Percentiles rank a stretch among this genome's conserved stretches.
These are phyloP conservation scores for Pseudogymnoascus sp. DNA, from an alignment of 2,329 filamentous ascomycete genomes.

Conservation along the genomic window DNA sequence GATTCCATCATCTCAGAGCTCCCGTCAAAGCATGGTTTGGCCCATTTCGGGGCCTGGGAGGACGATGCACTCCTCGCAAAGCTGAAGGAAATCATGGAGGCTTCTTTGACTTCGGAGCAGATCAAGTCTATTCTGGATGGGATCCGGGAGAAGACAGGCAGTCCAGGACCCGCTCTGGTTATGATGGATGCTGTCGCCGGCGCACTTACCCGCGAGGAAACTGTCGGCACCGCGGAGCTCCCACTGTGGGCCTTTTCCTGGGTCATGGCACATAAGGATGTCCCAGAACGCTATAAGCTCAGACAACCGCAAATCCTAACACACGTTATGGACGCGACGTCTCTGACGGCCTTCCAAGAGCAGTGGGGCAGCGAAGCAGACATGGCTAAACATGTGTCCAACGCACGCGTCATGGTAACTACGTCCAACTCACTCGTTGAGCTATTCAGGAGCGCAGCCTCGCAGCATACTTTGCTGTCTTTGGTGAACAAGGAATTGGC, in stretches of 20 bases:
- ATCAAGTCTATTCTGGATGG: slow-evolving; percentile 17
- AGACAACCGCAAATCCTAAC: background rate
- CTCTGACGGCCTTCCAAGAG: background rate
- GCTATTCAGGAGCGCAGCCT: background rate
- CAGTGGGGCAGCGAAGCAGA: background rate
- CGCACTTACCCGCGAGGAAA: slow-evolving; percentile 16
- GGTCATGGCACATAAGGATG: background rate
- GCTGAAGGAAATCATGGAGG: slow-evolving; percentile 28
- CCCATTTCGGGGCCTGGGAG: slow-evolving; percentile 26
- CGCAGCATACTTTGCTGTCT: background rate
- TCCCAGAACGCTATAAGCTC: background rate
- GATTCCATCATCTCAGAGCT: slow-evolving; percentile 18
- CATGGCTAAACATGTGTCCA: background rate
- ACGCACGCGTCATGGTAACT: background rate
- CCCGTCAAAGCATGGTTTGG: background rate
- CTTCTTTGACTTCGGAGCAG: slow-evolving; percentile 32
- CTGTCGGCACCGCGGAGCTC: background rate
- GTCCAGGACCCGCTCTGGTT: slow-evolving; percentile 26
- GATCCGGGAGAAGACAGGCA: slow-evolving; percentile 6
- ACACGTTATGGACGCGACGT: background rate
- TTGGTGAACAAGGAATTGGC: slow-evolving; percentile 14
- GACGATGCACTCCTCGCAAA: slow-evolving; percentile 22
- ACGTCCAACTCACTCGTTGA: background rate
- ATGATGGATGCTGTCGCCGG: slow-evolving; percentile 33
- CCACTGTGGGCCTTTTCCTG: background rate